A percentile compares a stretch with the other conserved stretches of the same genome.
These are phyloP conservation scores for Lonicera japonica DNA, from an alignment of 129 eudicot genomes.

Conservation along the genomic window DNA sequence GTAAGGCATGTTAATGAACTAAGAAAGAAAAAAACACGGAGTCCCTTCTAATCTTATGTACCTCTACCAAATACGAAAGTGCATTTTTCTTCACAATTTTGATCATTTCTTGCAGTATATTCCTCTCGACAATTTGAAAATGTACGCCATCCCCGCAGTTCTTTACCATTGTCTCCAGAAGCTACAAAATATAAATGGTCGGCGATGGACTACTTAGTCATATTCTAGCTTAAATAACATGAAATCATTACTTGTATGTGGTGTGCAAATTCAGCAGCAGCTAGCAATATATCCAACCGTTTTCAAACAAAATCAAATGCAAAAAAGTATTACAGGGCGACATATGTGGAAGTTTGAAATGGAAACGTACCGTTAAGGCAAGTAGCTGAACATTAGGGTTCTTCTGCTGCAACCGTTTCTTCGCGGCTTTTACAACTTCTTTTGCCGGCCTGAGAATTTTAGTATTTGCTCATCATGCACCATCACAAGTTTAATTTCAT, in stretches of 20 bases:
- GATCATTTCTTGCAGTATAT: slow-evolving; percentile 74
- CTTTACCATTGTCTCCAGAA: slow-evolving; percentile 92
- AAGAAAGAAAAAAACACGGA: no score
- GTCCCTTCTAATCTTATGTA: no score
- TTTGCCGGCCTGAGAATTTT: slow-evolving; percentile 57
- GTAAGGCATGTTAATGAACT: no score
- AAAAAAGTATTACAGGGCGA: neutral
- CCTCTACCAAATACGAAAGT: no score
- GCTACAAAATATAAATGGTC: slow-evolving; percentile 27
- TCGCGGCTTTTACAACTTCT: slow-evolving; percentile 73
- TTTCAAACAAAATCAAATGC: neutral
- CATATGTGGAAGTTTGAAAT: neutral
- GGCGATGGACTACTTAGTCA: neutral
- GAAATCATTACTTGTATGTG: neutral
- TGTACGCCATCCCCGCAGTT: slow-evolving; percentile 87
- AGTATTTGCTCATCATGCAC: neutral
- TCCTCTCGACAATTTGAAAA: slow-evolving; percentile 65
- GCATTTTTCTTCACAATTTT: slow-evolving; percentile 80
- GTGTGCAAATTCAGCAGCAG: neutral
- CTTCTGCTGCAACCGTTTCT: slow-evolving; percentile 80
- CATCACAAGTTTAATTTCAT: neutral
- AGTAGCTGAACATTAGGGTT: slow-evolving; percentile 87
- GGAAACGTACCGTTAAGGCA: slow-evolving; percentile 66
- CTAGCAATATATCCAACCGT: no score
- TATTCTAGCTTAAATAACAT: neutral